Evolutionary conservation across 2,329 filamentous ascomycete species (phyloP).

Genomic region (Aspergillus cejpii): DNA sequence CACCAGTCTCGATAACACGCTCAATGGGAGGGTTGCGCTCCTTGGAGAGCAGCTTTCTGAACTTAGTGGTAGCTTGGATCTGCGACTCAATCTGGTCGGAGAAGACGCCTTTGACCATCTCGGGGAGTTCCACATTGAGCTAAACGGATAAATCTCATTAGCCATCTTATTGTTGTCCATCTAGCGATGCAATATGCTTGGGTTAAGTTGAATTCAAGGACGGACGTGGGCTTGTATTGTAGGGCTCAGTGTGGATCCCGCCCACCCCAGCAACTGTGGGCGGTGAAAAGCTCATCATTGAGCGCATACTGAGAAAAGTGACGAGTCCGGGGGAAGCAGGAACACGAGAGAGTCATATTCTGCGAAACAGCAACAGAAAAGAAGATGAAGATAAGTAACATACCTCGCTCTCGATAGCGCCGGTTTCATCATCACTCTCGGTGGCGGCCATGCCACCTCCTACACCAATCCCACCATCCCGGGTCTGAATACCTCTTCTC

Average conservation of each 20-base stretch:
- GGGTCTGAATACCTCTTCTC: constrained; percentile 83
- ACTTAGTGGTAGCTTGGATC: constrained; percentile 96
- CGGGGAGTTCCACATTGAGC: constrained; percentile 95
- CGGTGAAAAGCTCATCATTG: constrained; percentile 31
- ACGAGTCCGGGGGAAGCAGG: neutral
- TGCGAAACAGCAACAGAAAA: constrained; percentile 12
- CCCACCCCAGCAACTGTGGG: constrained; percentile 20
- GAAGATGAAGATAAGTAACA: constrained; percentile 31
- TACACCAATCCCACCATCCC: constrained; percentile 56
- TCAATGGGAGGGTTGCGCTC: constrained; percentile 99
- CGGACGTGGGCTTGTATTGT: constrained; percentile 3
- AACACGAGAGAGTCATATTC: constrained; percentile 1
- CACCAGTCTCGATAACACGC: constrained; percentile 97
- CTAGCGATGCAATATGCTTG: neutral
- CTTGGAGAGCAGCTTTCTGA: constrained; percentile 95
- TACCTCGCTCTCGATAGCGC: constrained; percentile 95
- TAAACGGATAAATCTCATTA: constrained; percentile 38
- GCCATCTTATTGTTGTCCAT: constrained; percentile 8
- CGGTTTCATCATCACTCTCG: constrained; percentile 95
- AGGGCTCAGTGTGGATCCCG: neutral
- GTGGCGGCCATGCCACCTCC: constrained; percentile 66
- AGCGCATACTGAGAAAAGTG: constrained; percentile 11
- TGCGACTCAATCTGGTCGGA: constrained; percentile 97
- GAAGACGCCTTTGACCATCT: constrained; percentile 97
- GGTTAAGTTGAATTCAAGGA: neutral